phyloP scores from a whole-genome alignment of 2,329 filamentous ascomycete species.

The Hypoxylon sp. region DNA sequence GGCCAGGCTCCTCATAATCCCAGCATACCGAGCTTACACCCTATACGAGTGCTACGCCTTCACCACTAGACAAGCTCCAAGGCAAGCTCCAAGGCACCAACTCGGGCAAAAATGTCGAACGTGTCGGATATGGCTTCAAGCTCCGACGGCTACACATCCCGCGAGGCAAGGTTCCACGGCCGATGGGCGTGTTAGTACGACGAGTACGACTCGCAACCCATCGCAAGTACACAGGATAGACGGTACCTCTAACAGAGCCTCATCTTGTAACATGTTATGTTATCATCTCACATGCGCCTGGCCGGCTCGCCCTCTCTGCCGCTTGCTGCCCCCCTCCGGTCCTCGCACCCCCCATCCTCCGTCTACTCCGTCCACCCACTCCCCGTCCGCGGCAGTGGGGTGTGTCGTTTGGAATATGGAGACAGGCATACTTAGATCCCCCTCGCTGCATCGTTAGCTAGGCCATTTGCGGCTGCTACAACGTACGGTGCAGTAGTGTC shows the following conservation, averaged over 20 bases:
- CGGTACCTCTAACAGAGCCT: conserved; percentile 46
- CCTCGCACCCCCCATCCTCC: conserved; percentile 32
- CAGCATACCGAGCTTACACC: not conserved
- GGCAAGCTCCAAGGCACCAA: not conserved
- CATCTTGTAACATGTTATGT: conserved; percentile 47
- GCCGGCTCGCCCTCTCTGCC: conserved; percentile 12
- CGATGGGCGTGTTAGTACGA: not conserved
- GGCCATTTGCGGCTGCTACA: conserved; percentile 43
- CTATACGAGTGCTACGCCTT: not conserved
- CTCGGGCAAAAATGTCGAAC: not conserved
- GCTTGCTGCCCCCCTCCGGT: conserved; percentile 29
- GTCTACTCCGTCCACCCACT: not conserved
- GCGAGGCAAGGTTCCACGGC: conserved; percentile 21
- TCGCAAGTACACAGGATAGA: conserved; percentile 31
- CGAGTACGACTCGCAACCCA: conserved; percentile 10
- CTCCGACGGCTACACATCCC: conserved; percentile 8
- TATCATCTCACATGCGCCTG: conserved; percentile 38
- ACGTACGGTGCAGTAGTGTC: conserved; percentile 36
- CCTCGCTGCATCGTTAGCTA: conserved; percentile 38
- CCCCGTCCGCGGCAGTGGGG: conserved; percentile 27
- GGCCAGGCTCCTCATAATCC: not conserved
- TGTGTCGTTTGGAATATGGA: conserved; percentile 40
- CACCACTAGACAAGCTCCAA: not conserved
- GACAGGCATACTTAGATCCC: conserved; percentile 28
- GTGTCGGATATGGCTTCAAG: conserved; percentile 6